Percentiles rank a stretch among this genome's conserved stretches.
These are phyloP conservation scores for Pseudogymnoascus destructans DNA, from an alignment of 2,329 filamentous ascomycete species.

Conservation along the genomic window DNA sequence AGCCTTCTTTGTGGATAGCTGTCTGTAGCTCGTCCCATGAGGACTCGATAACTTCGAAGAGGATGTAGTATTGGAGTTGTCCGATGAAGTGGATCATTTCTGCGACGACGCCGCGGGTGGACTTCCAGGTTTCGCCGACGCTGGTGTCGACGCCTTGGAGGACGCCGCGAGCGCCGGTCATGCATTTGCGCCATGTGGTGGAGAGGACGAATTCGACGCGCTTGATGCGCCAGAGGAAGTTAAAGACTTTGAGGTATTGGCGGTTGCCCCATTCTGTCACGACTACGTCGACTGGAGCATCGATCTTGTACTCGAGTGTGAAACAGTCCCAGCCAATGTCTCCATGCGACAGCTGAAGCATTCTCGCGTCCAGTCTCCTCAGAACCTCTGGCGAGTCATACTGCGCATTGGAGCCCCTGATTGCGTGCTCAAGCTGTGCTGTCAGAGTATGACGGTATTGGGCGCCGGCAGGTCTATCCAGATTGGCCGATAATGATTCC, in stretches of 20 bases:
- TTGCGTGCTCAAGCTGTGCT: constrained; percentile 94
- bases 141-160: constrained; percentile 62
- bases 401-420: constrained; percentile 92
- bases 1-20: constrained; percentile 69
- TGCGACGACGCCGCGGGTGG: constrained; percentile 72
- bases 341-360: constrained; percentile 90
- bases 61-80: constrained; percentile 94
- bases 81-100: constrained; percentile 99
- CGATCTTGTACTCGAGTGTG: constrained; percentile 96
- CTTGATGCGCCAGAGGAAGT: constrained; percentile 97
- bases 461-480: constrained; percentile 89
- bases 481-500: constrained; percentile 85
- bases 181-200: constrained; percentile 86
- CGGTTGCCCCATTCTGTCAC: constrained; percentile 91
- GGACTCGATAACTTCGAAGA: constrained; percentile 96
- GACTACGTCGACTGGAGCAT: constrained; percentile 90
- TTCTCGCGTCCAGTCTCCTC: constrained; percentile 84
- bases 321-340: constrained; percentile 99
- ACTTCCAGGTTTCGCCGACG: constrained; percentile 75
- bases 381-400: constrained; percentile 88
- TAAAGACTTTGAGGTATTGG: constrained; percentile 98
- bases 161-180: constrained; percentile 89
- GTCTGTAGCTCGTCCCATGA: constrained; percentile 86
- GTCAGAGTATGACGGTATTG: constrained; percentile 95
- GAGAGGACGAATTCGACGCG: constrained; percentile 88